Conservation (phyloP, 352 stramenopile species). For the Phytophthora vignae region DNA sequence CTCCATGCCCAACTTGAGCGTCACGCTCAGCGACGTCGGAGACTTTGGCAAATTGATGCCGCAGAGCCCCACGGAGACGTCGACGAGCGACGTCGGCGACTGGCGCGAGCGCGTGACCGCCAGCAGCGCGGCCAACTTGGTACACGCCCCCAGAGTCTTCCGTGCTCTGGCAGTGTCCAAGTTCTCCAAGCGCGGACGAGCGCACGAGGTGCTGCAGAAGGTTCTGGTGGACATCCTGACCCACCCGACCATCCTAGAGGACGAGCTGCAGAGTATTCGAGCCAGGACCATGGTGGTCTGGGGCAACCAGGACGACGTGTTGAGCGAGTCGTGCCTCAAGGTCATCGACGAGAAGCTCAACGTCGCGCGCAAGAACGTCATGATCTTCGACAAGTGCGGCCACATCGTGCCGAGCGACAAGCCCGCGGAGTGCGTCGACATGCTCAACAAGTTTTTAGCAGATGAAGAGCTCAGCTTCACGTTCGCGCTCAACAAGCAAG, state of each 20-base stretch:
- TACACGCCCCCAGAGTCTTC: constrained; percentile 39
- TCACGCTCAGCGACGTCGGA: constrained; percentile 58
- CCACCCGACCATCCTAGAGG: constrained; percentile 65
- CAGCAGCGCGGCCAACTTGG: constrained; percentile 34
- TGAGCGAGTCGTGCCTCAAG: constrained; percentile 69
- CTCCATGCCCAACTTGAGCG: constrained; percentile 65
- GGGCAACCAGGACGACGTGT: constrained; percentile 70
- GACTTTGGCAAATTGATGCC: constrained; percentile 59
- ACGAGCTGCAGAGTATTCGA: constrained; percentile 59
- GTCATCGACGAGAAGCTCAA: constrained; percentile 62
- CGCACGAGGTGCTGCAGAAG: constrained; percentile 57
- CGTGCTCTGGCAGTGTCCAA: constrained; percentile 37
- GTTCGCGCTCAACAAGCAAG: constrained; percentile 31
- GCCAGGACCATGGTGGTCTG: constrained; percentile 69
- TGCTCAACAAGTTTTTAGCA: constrained; percentile 69
- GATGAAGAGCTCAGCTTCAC: constrained; percentile 44
- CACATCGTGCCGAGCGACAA: constrained; percentile 72
- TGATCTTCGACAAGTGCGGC: constrained; percentile 67
- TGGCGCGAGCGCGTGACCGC: constrained; percentile 20
- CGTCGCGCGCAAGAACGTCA: constrained; percentile 46
- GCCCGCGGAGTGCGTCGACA: constrained; percentile 51
- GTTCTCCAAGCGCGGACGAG: constrained; percentile 32
- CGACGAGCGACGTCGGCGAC: constrained; percentile 43
- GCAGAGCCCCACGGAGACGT: constrained; percentile 61
- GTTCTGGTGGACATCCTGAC: constrained; percentile 65